Evolutionary conservation across 2,329 filamentous ascomycete genomes (phyloP), one percentile per base, ranked within the genome.

Genomic region (Cercospora sesami): DNA sequence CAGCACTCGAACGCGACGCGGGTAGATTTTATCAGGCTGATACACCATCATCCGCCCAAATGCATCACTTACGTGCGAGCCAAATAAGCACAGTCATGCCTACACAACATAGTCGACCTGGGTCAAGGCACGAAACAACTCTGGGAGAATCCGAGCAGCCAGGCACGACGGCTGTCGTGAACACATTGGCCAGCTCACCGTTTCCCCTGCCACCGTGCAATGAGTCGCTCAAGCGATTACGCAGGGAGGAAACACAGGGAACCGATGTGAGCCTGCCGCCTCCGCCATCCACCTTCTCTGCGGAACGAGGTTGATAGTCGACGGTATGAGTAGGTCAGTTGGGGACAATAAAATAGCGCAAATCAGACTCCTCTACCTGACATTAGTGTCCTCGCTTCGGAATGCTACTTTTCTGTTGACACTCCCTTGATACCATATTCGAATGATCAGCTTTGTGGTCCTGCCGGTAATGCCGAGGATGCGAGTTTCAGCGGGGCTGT

Each of bases 1-100:
- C 65, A 14, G 71, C 70, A 12, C 62, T 73, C 3, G 69, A 69
- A 14, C 64, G 70, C 36, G 71, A 73, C 58, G 71, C 68, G 7
- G 60, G 64, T 23, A 64, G 71, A 62, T 71, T 69, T 55, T 64
- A 64, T 21, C 66, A 65, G 16, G 64, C 58, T 42, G 64, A 62
- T 23, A 71, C 69, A 16, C 71, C 70, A 51, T 30, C 69, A 55
- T 9, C 42, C 60, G 33, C 26, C 28, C 31, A 39, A 68, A n/a
- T 55, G 18, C 21, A 59, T 58, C 6, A 33, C 21, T 23, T 36
- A 48, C n/a, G 55, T n/a, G 55, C 55, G 28, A 64, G 63, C 28
- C 67, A 68, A 18, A 31, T 68, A 31, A 68, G 67, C 26, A 68
- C 67, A 12, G 60, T 68, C 14, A 57, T 66, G 42, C 67, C 67